phyloP scores from a whole-genome alignment of 495 filamentous ascomycete genomes.

The Podospora bellae-mahoneyi region DNA sequence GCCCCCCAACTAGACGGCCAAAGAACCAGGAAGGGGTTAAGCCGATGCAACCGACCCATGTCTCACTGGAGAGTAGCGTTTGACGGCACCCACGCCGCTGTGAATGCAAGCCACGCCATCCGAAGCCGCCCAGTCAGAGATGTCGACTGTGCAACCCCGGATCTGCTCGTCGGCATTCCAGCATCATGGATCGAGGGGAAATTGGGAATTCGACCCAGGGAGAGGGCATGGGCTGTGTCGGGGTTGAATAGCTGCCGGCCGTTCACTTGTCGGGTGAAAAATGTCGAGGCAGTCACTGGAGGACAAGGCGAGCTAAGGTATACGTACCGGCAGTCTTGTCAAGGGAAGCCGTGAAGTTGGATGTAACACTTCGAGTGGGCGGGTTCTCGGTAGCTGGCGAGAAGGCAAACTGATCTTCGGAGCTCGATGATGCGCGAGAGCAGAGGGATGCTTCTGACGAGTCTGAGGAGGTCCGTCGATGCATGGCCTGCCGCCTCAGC shows the following conservation, averaged over 20 bases:
- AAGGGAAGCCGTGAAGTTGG: background rate
- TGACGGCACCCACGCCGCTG: background rate
- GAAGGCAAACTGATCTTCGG: conserved; percentile 28
- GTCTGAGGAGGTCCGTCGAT: conserved; percentile 34
- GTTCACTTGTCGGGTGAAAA: background rate
- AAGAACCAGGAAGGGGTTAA: background rate
- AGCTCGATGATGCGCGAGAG: conserved; percentile 23
- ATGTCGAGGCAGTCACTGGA: no score
- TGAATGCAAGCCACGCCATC: conserved; percentile 9
- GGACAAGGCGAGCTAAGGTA: background rate
- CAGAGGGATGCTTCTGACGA: conserved; percentile 33
- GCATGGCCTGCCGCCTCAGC: conserved; percentile 26
- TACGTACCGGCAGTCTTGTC: background rate
- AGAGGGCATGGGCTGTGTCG: background rate
- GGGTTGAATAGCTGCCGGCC: background rate
- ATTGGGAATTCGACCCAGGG: background rate
- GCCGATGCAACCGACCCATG: conserved; percentile 7
- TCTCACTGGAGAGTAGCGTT: conserved; percentile 12
- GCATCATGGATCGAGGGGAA: background rate
- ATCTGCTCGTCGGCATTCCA: background rate
- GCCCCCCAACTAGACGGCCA: background rate
- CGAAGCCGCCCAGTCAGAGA: background rate
- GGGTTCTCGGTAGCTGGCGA: conserved; percentile 25
- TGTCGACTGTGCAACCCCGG: background rate
- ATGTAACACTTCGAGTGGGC: conserved; percentile 3